Conservation (phyloP, 495 filamentous ascomycete species). For the Hypoxylon crocopeplum region DNA sequence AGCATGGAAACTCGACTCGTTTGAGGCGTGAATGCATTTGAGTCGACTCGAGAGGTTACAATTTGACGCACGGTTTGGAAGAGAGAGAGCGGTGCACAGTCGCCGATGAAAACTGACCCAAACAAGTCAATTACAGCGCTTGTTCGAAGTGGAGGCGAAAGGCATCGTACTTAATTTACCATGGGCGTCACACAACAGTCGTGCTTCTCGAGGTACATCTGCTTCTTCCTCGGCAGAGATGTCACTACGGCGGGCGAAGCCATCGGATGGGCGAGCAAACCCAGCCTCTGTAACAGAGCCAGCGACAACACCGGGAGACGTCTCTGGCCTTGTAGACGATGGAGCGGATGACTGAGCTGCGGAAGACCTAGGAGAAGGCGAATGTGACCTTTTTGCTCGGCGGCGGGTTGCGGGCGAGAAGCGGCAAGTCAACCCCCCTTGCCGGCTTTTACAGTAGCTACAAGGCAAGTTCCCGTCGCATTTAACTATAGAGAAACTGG, state of each 20-base stretch:
- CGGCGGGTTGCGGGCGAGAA: conserved; percentile 29
- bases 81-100: conserved; percentile 72
- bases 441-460: conserved; percentile 27
- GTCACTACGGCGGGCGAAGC: conserved; percentile 22
- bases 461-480: conserved; percentile 34
- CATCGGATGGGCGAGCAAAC: background rate
- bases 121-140: background rate
- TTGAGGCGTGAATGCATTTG: conserved; percentile 68
- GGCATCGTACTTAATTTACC: conserved; percentile 58
- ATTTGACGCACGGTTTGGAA: conserved; percentile 72
- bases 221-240: conserved; percentile 48
- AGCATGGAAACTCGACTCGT: conserved; percentile 69
- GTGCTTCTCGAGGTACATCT: conserved; percentile 55
- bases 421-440: conserved; percentile 10
- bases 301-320: conserved; percentile 6
- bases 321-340: conserved; percentile 13
- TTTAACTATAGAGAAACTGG: conserved; percentile 17
- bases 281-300: background rate
- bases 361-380: conserved; percentile 14
- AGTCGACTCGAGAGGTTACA: conserved; percentile 67
- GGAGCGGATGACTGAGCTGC: conserved; percentile 17
- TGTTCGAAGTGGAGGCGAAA: background rate
- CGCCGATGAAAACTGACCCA: conserved; percentile 64
- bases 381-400: conserved; percentile 15
- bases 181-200: conserved; percentile 63